Percentiles rank a stretch among this genome's conserved stretches.
Conservation (phyloP, 352 stramenopile genomes). For the Pythium chondricola region DNA sequence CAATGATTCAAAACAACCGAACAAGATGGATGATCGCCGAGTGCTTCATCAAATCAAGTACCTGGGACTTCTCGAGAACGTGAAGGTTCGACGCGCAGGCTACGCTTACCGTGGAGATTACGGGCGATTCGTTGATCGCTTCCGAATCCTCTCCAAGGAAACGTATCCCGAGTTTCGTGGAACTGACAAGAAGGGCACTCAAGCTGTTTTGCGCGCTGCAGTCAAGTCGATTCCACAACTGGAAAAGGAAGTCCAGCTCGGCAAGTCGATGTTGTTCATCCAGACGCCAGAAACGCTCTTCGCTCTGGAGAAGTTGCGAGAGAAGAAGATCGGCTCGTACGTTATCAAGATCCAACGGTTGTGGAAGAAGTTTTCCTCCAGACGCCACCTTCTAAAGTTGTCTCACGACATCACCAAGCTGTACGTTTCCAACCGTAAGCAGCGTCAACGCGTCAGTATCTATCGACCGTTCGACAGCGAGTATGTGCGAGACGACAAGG, state of each 20-base stretch:
- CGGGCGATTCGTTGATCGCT: constrained; percentile 80
- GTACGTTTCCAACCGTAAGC: constrained; percentile 74
- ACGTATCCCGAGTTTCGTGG: constrained; percentile 77
- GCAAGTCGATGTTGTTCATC: constrained; percentile 90
- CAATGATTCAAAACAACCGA: constrained; percentile 85
- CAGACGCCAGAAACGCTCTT: constrained; percentile 88
- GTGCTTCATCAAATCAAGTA: constrained; percentile 88
- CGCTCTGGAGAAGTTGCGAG: constrained; percentile 80
- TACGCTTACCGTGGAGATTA: constrained; percentile 87
- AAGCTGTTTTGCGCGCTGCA: constrained; percentile 74
- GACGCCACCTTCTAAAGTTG: constrained; percentile 77
- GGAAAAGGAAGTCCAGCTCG: constrained; percentile 81
- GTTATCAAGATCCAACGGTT: constrained; percentile 75
- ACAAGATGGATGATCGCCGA: constrained; percentile 80
- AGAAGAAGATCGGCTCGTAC: constrained; percentile 73
- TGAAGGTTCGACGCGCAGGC: constrained; percentile 81
- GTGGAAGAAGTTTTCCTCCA: constrained; percentile 76
- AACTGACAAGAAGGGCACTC: constrained; percentile 80
- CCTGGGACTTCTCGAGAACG: constrained; percentile 80
- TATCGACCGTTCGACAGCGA: constrained; percentile 83
- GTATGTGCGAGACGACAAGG: constrained; percentile 59
- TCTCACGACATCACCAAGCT: constrained; percentile 84
- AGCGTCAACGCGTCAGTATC: constrained; percentile 81
- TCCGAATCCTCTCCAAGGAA: constrained; percentile 72
- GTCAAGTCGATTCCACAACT: constrained; percentile 62